These are phyloP conservation scores for Corymbia citriodora DNA, from an alignment of 441 rosid species.

Conservation along the genomic window DNA sequence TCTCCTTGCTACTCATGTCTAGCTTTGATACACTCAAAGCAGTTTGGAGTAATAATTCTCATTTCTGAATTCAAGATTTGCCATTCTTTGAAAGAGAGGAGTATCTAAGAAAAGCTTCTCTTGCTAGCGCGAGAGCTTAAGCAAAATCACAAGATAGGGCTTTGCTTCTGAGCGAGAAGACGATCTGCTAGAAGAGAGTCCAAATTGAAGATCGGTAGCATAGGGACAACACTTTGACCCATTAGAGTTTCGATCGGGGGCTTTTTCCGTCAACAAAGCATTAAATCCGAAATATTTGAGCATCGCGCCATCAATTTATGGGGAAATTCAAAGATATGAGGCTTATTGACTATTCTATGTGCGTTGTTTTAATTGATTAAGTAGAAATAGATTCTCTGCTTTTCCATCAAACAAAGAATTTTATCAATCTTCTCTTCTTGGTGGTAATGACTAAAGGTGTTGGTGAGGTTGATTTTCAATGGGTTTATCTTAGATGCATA, in stretches of 20 bases:
- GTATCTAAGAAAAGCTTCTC: not conserved
- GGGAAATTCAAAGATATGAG: not conserved
- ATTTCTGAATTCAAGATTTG: too few species aligned
- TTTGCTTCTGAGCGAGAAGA: not conserved
- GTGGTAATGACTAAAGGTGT: not conserved
- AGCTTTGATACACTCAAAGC: fast-evolving
- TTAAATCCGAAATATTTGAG: not conserved
- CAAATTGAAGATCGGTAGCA: not conserved
- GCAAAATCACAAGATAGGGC: not conserved
- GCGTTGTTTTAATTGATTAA: fast-evolving
- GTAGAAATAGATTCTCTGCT: not conserved
- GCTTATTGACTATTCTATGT: not conserved
- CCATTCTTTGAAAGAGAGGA: too few species aligned
- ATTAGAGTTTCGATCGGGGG: not conserved
- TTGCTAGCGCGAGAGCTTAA: not conserved
- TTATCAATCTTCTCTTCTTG: not conserved
- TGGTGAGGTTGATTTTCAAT: not conserved
- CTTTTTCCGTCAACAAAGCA: not conserved
- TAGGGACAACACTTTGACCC: too few species aligned
- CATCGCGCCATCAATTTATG: not conserved
- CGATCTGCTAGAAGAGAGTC: not conserved
- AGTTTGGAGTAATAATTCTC: too few species aligned
- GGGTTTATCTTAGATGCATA: not conserved
- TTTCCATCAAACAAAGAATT: not conserved
- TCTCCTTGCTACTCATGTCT: not conserved